These are phyloP conservation scores for Ramaria sp. DNA, from an alignment of 768 basidiomycete genomes.

Conservation along the genomic window DNA sequence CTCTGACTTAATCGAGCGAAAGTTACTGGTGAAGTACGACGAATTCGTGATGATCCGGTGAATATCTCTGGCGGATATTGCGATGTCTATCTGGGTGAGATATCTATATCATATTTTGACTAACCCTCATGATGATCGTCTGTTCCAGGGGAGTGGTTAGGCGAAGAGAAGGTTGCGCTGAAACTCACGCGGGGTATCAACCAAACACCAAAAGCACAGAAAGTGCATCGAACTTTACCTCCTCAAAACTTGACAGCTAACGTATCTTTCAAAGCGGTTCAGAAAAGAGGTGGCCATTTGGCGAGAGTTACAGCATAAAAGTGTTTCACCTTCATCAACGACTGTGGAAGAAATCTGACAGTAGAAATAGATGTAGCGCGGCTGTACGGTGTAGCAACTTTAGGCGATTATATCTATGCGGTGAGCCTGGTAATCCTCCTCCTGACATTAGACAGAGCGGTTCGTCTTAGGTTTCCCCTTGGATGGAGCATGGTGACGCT, in stretches of 20 bases:
- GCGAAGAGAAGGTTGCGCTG: constrained; percentile 29
- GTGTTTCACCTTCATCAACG: not conserved
- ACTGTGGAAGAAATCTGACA: not conserved
- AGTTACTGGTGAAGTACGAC: constrained; percentile 33
- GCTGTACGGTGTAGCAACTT: constrained; percentile 26
- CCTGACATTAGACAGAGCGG: not conserved
- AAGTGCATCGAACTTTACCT: too few species aligned
- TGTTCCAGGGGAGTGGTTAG: constrained; percentile 31
- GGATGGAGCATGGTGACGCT: constrained; percentile 33
- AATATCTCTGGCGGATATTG: constrained; percentile 25
- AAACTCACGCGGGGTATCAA: constrained; percentile 26
- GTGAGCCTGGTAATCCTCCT: constrained; percentile 16
- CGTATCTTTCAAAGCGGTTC: constrained; percentile 24
- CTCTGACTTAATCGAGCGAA: constrained; percentile 1
- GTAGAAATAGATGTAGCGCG: constrained; percentile 24
- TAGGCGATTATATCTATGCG: constrained; percentile 24
- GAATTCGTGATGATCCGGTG: constrained; percentile 20
- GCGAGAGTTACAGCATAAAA: constrained; percentile 27
- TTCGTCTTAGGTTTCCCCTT: constrained; percentile 29
- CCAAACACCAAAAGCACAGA: constrained; percentile 24
- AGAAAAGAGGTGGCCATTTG: constrained; percentile 32
- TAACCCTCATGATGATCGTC: not conserved
- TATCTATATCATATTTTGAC: not conserved
- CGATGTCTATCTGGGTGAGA: constrained; percentile 29
- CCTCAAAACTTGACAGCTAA: not conserved